phyloP scores from a whole-genome alignment of 805 yeast genomes.

The Ogataea saltuana region DNA sequence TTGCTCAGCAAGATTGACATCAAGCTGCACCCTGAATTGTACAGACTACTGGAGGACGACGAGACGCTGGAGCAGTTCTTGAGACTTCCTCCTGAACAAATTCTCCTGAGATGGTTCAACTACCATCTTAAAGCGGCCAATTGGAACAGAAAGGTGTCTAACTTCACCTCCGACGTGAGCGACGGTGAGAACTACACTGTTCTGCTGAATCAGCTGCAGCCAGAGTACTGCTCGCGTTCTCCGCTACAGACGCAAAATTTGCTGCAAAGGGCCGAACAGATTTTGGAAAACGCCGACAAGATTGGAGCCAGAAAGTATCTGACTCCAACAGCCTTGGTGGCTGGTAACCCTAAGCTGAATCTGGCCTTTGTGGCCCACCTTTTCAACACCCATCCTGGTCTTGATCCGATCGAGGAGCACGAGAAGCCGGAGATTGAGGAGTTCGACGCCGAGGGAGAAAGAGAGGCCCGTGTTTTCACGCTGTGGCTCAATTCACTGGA shows the following conservation, averaged over 20 bases:
- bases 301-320: conserved; percentile 91
- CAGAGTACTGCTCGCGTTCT: conserved; percentile 74
- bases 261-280: conserved; percentile 81
- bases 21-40: conserved; percentile 93
- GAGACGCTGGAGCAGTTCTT: conserved; percentile 96
- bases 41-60: conserved; percentile 91
- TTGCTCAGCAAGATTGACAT: conserved; percentile 92
- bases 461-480: conserved; percentile 98
- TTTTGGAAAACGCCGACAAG: conserved; percentile 83
- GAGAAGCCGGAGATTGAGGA: conserved; percentile 95
- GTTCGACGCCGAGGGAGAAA: conserved; percentile 98
- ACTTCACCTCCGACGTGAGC: conserved; percentile 82
- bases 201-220: conserved; percentile 82
- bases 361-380: conserved; percentile 96
- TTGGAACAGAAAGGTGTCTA: conserved; percentile 80
- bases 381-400: conserved; percentile 95
- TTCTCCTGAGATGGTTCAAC: conserved; percentile 95
- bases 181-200: conserved; percentile 97
- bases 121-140: conserved; percentile 92
- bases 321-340: conserved; percentile 88
- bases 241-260: conserved; percentile 82
- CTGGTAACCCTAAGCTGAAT: conserved; percentile 95
- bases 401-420: conserved; percentile 89
- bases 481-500: conserved; percentile 96
- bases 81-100: conserved; percentile 97